Percentiles rank a stretch among this genome's conserved stretches.
These are phyloP conservation scores for Penicillium subrubescens DNA, from an alignment of 495 filamentous ascomycete genomes.

Conservation along the genomic window DNA sequence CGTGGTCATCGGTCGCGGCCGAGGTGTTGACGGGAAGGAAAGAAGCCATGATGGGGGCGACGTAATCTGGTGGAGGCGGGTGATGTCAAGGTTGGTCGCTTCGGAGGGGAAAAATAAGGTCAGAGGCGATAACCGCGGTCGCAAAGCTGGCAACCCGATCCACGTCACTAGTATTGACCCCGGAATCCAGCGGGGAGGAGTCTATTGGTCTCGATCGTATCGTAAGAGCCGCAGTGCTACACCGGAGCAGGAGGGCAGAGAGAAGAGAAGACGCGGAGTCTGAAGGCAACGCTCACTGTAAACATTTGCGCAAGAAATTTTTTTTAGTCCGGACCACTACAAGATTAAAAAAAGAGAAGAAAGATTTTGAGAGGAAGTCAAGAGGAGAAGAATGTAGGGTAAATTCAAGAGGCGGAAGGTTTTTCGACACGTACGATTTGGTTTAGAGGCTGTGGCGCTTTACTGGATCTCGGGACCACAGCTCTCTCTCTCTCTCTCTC, in stretches of 20 bases:
- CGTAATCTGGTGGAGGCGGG: constrained; percentile 38
- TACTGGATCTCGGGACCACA: background rate
- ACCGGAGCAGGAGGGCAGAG: constrained; percentile 19
- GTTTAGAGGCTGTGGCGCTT: constrained; percentile 6
- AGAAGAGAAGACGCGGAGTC: constrained; percentile 19
- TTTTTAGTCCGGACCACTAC: constrained; percentile 10
- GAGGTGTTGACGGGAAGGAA: constrained; percentile 80
- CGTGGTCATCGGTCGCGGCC: constrained; percentile 55
- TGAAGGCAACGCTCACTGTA: constrained; percentile 26
- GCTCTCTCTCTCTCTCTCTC: background rate
- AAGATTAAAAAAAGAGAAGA: background rate
- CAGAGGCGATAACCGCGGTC: constrained; percentile 25
- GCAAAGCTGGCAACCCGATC: constrained; percentile 29
- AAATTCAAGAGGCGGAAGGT: background rate
- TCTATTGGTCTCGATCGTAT: constrained; percentile 22
- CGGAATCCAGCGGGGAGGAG: constrained; percentile 14
- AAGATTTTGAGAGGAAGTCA: background rate
- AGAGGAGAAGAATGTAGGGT: background rate
- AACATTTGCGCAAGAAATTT: constrained; percentile 23
- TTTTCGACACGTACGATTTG: constrained; percentile 27
- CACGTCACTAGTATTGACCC: constrained; percentile 19
- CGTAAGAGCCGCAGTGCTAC: constrained; percentile 23
- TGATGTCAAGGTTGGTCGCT: constrained; percentile 43
- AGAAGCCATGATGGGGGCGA: constrained; percentile 51
- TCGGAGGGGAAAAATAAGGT: constrained; percentile 3